Base-by-base conservation (phyloP, 2,329 filamentous ascomycete species). In the Diplodia sapinea region DNA sequence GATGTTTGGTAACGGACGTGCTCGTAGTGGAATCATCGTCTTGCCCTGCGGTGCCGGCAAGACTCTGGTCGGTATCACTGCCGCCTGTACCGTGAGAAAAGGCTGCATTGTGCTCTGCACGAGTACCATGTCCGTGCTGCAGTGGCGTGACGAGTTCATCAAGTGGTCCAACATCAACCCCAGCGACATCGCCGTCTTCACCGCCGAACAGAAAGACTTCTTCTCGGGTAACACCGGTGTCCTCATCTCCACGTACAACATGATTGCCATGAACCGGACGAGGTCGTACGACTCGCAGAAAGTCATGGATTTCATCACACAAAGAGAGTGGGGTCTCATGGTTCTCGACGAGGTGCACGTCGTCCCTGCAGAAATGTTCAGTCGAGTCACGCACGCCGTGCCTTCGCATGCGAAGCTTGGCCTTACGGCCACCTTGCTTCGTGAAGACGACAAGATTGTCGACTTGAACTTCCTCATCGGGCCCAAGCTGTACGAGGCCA, bases 161-260 rank as follows among this genome's bases (percentile, higher is more conserved):
- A 97, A 97, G 74, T 99, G 95, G 95, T 97, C 94, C n/a, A 98
- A 98, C 75, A 96, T 96, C 70, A 91, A 94, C 73, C 93, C 94
- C 0, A 90, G 94, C 72, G 93, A 97, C 75, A 94, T 99, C 74
- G 93, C 94, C 36, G 89, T 96, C 66, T 99, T 99, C 79, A 97
- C 95, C 0, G 94, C 94, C 0, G 93, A 96, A 72, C 92, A 92
- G 77, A 99, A 99, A 80, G 89, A 90, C 68, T 85, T 85, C 64
- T 97, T 99, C 74, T 89, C 90, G 1, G 88, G 94, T 61, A 94
- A 93, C 75, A 96, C 95, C 1, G 95, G 95, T 76, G 94, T 99
- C 71, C 96, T 99, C 71, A 93, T 99, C 64, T 96, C 94, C 12
- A 99, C 95, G 1, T 99, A 99, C 79, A 95, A 93, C 68, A 99